A percentile compares a stretch with the other conserved stretches of the same genome.
These are phyloP conservation scores for Trichocladium uniseriatum DNA, from an alignment of 495 filamentous ascomycete genomes.

Conservation along the genomic window DNA sequence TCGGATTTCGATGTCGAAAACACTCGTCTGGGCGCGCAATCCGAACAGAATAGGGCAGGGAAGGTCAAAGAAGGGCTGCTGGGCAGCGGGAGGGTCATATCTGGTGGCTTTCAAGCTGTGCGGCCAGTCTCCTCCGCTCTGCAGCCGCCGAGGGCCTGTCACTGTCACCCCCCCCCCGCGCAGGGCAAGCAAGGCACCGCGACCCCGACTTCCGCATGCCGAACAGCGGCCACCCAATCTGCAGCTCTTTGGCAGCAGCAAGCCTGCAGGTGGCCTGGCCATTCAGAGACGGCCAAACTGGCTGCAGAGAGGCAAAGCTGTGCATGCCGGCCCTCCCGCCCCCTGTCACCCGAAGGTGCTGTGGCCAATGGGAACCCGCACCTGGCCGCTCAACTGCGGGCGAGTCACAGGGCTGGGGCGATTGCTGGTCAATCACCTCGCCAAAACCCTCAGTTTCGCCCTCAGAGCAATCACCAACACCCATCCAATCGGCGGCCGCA, in stretches of 20 bases:
- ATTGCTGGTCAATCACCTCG: conserved; percentile 15
- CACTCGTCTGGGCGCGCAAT: neutral
- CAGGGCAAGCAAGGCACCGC: conserved; percentile 1
- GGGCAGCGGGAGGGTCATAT: conserved; percentile 24
- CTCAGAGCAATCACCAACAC: conserved; percentile 8
- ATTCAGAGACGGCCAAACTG: conserved; percentile 17
- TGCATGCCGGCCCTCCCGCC: conserved; percentile 26
- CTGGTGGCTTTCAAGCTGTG: conserved; percentile 10
- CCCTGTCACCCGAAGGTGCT: conserved; percentile 15
- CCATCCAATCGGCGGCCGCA: conserved; percentile 6
- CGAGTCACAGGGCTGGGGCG: conserved; percentile 23
- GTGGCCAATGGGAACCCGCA: conserved; percentile 20
- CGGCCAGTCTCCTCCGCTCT: conserved; percentile 20
- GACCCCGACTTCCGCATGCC: conserved; percentile 10
- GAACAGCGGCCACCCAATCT: conserved; percentile 16
- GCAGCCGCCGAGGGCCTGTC: conserved; percentile 24
- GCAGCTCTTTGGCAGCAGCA: conserved; percentile 19
- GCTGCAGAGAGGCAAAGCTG: conserved; percentile 13
- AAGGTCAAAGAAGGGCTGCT: conserved; percentile 3
- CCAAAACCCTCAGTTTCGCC: conserved; percentile 8
- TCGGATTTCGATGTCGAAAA: neutral
- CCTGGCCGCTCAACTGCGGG: conserved; percentile 23
- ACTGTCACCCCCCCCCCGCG: conserved; percentile 9
- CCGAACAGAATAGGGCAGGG: neutral
- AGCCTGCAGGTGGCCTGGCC: conserved; percentile 11